phyloP scores from a whole-genome alignment of 2,329 filamentous ascomycete species.

The Stemphylium vesicarium region DNA sequence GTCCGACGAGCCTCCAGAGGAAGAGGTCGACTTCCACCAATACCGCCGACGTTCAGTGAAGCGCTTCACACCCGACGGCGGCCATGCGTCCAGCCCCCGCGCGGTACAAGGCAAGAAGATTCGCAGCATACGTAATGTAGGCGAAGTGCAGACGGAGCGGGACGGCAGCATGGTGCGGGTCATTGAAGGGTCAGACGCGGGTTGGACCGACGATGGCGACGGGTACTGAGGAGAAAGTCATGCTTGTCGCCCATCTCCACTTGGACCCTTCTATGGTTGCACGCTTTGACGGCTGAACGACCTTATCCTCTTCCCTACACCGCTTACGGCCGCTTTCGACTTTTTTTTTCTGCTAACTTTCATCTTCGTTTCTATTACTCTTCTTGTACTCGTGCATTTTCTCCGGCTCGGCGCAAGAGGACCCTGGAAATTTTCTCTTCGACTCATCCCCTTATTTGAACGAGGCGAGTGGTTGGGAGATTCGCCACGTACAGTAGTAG shows the following conservation, averaged over 20 bases:
- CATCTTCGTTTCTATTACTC: background rate
- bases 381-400: constrained; percentile 1
- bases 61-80: constrained; percentile 57
- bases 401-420: background rate
- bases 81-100: constrained; percentile 43
- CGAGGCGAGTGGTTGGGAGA: constrained; percentile 31
- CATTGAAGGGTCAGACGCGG: constrained; percentile 58
- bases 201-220: constrained; percentile 60
- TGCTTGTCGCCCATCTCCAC: constrained; percentile 3
- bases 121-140: constrained; percentile 55
- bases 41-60: constrained; percentile 71
- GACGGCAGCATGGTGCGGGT: constrained; percentile 53
- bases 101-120: constrained; percentile 46
- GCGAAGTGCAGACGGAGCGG: constrained; percentile 50
- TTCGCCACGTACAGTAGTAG: constrained; percentile 35
- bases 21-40: constrained; percentile 80
- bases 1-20: constrained; percentile 68
- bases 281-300: constrained; percentile 7
- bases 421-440: constrained; percentile 20
- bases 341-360: background rate
- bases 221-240: constrained; percentile 32
- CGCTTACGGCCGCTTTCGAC: constrained; percentile 2
- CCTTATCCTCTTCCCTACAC: background rate
- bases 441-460: constrained; percentile 15
- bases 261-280: constrained; percentile 12